Conservation (phyloP, 352 stramenopile species). For the Paralagenidium karlingii region DNA sequence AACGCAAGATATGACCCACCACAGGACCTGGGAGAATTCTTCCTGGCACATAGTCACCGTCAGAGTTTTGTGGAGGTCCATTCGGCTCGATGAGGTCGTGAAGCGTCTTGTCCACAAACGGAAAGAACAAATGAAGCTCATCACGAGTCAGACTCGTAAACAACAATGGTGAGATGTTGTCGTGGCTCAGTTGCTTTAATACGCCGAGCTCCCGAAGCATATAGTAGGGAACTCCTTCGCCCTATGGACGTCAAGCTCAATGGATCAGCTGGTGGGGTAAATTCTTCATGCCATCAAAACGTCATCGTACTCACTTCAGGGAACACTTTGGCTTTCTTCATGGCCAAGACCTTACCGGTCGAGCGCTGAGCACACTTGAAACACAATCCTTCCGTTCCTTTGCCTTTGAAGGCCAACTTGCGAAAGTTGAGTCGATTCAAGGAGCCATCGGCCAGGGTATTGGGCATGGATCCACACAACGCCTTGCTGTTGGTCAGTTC, state of each 20-base stretch:
- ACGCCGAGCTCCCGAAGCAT: constrained; percentile 86
- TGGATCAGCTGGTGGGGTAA: not conserved
- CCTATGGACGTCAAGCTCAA: constrained; percentile 14
- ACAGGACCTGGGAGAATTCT: constrained; percentile 56
- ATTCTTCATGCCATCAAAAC: too few relatives aligned
- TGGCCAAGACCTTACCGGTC: constrained; percentile 70
- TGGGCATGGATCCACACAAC: constrained; percentile 52
- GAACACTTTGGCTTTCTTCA: constrained; percentile 83
- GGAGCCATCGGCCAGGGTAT: constrained; percentile 48
- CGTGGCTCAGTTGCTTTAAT: constrained; percentile 76
- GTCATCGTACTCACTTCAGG: constrained; percentile 47
- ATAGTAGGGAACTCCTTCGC: constrained; percentile 87
- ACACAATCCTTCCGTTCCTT: constrained; percentile 79
- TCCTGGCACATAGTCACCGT: too few relatives aligned
- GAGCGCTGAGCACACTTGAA: constrained; percentile 81
- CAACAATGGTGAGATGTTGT: constrained; percentile 79
- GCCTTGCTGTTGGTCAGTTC: constrained; percentile 61
- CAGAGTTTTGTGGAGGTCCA: constrained; percentile 61
- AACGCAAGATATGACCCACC: constrained; percentile 15
- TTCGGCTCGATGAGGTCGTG: constrained; percentile 87
- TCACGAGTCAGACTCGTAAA: constrained; percentile 79
- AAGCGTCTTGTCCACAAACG: constrained; percentile 83
- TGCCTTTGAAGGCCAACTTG: constrained; percentile 84
- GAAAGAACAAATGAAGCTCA: constrained; percentile 85
- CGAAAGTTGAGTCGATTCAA: constrained; percentile 84